Evolutionary conservation across 2,329 filamentous ascomycete species (phyloP).

Genomic region (Phialocephala subalpina): DNA sequence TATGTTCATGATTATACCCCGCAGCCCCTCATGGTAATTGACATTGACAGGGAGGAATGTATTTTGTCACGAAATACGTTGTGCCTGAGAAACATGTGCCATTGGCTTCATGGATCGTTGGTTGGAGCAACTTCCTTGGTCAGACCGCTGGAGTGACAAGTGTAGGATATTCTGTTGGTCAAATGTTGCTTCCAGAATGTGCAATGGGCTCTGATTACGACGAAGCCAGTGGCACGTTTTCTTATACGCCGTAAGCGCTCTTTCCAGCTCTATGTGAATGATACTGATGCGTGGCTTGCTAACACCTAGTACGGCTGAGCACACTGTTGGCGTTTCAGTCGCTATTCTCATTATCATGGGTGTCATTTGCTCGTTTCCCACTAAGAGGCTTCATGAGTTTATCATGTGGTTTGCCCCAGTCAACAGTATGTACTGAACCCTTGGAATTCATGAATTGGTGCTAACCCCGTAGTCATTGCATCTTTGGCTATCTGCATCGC

Average conservation of each 20-base stretch:
- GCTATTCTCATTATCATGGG: constrained; percentile 6
- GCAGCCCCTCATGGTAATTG: not conserved
- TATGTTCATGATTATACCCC: not conserved
- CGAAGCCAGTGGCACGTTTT: not conserved
- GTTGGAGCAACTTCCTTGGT: not conserved
- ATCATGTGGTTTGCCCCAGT: not conserved
- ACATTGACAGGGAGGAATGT: not conserved
- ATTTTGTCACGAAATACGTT: constrained; percentile 5
- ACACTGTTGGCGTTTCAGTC: not conserved
- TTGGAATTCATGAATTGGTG: not conserved
- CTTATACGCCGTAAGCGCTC: constrained; percentile 2
- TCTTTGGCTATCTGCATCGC: constrained; percentile 6
- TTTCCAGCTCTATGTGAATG: not conserved
- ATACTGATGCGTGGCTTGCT: not conserved
- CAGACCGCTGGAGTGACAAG: not conserved
- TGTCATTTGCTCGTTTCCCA: not conserved
- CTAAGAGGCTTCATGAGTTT: constrained; percentile 1
- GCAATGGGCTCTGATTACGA: not conserved
- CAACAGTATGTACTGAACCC: not conserved
- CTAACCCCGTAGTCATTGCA: not conserved
- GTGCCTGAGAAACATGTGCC: not conserved
- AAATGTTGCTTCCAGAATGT: not conserved
- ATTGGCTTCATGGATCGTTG: constrained; percentile 4
- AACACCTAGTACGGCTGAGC: not conserved
- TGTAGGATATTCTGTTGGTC: not conserved